Evolutionary conservation across 257 asterid species (phyloP).

Genomic region (Penstemon eatonii): DNA sequence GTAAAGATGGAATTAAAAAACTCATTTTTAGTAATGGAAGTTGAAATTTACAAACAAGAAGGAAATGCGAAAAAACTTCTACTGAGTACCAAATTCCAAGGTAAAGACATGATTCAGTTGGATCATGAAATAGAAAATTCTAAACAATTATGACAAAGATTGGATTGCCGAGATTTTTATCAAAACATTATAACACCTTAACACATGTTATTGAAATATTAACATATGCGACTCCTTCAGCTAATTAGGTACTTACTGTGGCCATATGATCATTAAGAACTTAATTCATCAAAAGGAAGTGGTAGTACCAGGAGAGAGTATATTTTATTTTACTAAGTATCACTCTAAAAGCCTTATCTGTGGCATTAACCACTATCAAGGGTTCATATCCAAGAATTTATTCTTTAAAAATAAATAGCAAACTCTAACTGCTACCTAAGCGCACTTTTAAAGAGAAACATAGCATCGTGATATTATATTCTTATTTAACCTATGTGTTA

Average conservation of each 20-base stretch:
- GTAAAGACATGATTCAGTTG: constrained; percentile 13
- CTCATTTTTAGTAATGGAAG: constrained; percentile 18
- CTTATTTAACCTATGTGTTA: not conserved
- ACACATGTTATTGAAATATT: not conserved
- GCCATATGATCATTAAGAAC: constrained; percentile 3
- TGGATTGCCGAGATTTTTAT: not conserved
- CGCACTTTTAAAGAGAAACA: too few relatives aligned
- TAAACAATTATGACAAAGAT: not conserved
- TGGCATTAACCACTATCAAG: constrained; percentile 1
- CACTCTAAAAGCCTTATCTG: constrained; percentile 8
- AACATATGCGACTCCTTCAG: constrained; percentile 1
- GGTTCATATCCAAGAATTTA: constrained; percentile 14
- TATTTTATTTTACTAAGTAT: constrained; percentile 9
- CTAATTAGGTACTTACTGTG: constrained; percentile 3
- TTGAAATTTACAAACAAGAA: not conserved
- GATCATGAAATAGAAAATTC: constrained; percentile 12
- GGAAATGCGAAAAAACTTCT: not conserved
- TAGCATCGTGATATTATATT: not conserved
- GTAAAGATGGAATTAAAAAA: constrained; percentile 26
- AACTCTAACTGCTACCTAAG: not conserved
- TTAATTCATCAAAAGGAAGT: constrained; percentile 1
- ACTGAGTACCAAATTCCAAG: not conserved
- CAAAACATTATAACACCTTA: not conserved
- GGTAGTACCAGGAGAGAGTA: not conserved
- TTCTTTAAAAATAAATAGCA: constrained; percentile 1